Conservation (phyloP, 2,329 filamentous ascomycete species). For the Tricladium varicosporioides region DNA sequence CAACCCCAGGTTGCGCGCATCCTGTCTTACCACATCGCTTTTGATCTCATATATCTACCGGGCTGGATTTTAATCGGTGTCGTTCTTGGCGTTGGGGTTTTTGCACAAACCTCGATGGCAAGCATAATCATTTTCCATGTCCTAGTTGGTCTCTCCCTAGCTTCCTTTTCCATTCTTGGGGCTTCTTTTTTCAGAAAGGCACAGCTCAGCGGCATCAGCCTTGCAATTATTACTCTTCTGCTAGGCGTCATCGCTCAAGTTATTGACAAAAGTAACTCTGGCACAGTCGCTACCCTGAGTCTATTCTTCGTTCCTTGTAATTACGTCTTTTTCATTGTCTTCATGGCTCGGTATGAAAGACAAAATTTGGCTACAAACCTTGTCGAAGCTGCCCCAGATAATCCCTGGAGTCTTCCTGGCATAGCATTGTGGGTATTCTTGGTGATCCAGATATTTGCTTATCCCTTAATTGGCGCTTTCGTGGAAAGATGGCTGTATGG, state of each 20-base stretch:
- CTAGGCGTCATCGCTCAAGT: constrained; percentile 82
- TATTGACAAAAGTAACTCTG: constrained; percentile 56
- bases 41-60: constrained; percentile 75
- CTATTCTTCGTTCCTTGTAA: constrained; percentile 84
- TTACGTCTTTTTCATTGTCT: constrained; percentile 76
- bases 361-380: constrained; percentile 60
- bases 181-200: constrained; percentile 83
- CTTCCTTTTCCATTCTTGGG: constrained; percentile 77
- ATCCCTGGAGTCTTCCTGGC: constrained; percentile 67
- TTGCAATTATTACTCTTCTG: constrained; percentile 69
- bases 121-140: constrained; percentile 75
- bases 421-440: constrained; percentile 77
- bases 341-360: constrained; percentile 74
- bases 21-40: constrained; percentile 75
- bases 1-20: constrained; percentile 76
- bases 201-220: constrained; percentile 81
- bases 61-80: constrained; percentile 78
- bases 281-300: constrained; percentile 65
- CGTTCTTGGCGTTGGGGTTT: constrained; percentile 63
- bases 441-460: constrained; percentile 73
- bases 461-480: constrained; percentile 71
- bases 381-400: constrained; percentile 57
- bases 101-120: constrained; percentile 57
- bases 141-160: constrained; percentile 71
- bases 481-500: constrained; percentile 76